These are phyloP conservation scores for Albifimbria verrucaria DNA, from an alignment of 2,329 filamentous ascomycete genomes.

Conservation along the genomic window DNA sequence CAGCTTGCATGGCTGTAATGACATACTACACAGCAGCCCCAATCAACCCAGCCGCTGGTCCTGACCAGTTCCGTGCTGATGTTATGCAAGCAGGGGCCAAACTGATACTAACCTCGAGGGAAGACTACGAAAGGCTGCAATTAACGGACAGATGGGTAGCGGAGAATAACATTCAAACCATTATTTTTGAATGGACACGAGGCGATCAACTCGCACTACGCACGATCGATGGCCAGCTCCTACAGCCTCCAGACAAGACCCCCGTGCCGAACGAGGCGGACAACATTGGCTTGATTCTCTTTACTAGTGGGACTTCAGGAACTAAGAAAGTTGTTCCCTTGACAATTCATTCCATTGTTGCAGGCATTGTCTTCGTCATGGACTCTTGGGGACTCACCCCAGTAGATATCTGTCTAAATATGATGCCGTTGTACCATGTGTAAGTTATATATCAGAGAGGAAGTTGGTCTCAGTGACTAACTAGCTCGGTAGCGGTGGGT, in stretches of 20 bases:
- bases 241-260: conserved; percentile 3
- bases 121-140: conserved; percentile 36
- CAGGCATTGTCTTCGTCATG: conserved; percentile 49
- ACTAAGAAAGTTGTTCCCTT: conserved; percentile 58
- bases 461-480: not conserved
- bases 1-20: conserved; percentile 44
- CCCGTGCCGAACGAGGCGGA: conserved; percentile 36
- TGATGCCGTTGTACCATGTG: conserved; percentile 59
- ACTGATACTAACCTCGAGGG: conserved; percentile 40
- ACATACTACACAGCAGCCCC: conserved; percentile 51
- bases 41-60: conserved; percentile 44
- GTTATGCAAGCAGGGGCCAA: conserved; percentile 43
- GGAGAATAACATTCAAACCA: conserved; percentile 32
- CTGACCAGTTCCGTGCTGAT: conserved; percentile 49
- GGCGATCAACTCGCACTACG: conserved; percentile 32
- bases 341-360: conserved; percentile 45
- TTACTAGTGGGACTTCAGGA: conserved; percentile 56
- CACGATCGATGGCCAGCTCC: conserved; percentile 9
- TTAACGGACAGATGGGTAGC: conserved; percentile 26
- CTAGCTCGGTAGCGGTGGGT: conserved; percentile 36
- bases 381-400: conserved; percentile 48
- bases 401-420: conserved; percentile 51
- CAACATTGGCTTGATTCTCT: conserved; percentile 49
- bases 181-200: conserved; percentile 33
- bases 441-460: conserved; percentile 26